These are phyloP conservation scores for Globisporangium echinulatum DNA, from an alignment of 352 stramenopile species.

Conservation along the genomic window DNA sequence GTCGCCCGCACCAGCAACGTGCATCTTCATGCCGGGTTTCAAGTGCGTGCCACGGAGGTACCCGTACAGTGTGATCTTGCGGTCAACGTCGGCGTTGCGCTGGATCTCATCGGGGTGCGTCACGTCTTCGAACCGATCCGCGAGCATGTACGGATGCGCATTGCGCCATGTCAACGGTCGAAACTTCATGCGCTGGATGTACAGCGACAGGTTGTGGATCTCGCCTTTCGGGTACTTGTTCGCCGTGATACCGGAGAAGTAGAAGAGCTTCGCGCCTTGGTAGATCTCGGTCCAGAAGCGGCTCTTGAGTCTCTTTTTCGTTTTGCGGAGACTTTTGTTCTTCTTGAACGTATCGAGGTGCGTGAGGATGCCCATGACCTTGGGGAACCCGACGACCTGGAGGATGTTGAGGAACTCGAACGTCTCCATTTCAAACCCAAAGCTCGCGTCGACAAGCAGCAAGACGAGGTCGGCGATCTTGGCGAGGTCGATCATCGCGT, in stretches of 20 bases:
- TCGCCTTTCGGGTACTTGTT: conserved; percentile 99
- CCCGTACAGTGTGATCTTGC: conserved; percentile 96
- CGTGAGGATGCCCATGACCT: conserved; percentile 98
- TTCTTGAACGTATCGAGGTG: conserved; percentile 98
- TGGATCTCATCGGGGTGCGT: conserved; percentile 93
- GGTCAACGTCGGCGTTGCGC: conserved; percentile 88
- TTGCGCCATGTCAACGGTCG: conserved; percentile 98
- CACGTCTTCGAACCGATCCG: conserved; percentile 97
- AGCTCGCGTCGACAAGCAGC: conserved; percentile 98
- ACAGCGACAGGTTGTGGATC: conserved; percentile 96
- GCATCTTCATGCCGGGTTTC: conserved; percentile 95
- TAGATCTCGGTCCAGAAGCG: conserved; percentile 99
- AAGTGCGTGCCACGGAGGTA: conserved; percentile 98
- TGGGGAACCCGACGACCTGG: conserved; percentile 89
- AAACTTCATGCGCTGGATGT: conserved; percentile 98
- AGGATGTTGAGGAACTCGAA: conserved; percentile 99
- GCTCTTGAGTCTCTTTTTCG: conserved; percentile 98
- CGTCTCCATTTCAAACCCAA: conserved; percentile 99
- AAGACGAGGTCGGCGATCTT: conserved; percentile 99
- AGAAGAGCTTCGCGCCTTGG: conserved; percentile 94
- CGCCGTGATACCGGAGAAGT: conserved; percentile 96
- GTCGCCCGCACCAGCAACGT: conserved; percentile 98
- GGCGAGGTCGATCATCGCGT: conserved; percentile 93
- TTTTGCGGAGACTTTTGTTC: conserved; percentile 96
- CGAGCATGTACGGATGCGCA: conserved; percentile 98